Base-by-base conservation (phyloP, 2,329 filamentous ascomycete species). In the Pestalotiopsis sp. region DNA sequence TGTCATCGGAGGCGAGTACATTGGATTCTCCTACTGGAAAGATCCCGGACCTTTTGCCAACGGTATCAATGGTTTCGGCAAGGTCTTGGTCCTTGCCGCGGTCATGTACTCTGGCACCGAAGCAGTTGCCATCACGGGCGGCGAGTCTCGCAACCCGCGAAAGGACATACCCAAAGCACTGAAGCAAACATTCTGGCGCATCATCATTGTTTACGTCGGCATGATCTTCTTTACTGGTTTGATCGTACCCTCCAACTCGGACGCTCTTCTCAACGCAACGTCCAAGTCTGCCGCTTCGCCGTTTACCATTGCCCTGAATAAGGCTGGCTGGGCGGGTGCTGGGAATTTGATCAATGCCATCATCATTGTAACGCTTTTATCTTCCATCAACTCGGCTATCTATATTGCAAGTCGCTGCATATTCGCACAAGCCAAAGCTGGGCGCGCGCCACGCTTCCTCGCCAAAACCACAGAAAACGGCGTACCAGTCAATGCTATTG, bases 61-160 rank as follows among this genome's bases (percentile, higher is more conserved):
- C 31, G 77, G 77, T 17, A 78, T 79, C 62, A 72, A 76, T 27
- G 79, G 78, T 0, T 80, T 80, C 59, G 78, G 78, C 2, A 75
- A 78, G 65, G 74, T 74, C 2, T 79, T 80, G 23, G 74, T 80
- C 9, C 70, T 80, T 0, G 79, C 79, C 9, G 78, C 78, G 2
- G 76, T 79, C 2, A 79, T 78, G 67, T 81, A 78, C 64, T 74
- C 74, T 5, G 79, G 79, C 5, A 79, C 78, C 2, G 79, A 81
- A 66, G 78, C 78, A 72, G 67, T 81, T 20, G 79, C 79, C 0
- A 71, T 81, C 63, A 78, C 79, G 0, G 79, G 75, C 4, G 76
- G 73, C 14, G 77, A 79, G 69, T 76, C 73, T 58, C 74, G 75
- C 36, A 71, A 77, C 17, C 77, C 77, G 4, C 72, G 74, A 14